A percentile compares a stretch with the other conserved stretches of the same genome.
phyloP scores from a whole-genome alignment of 1,139 yeast species.

The Yamadazyma diddensiae region DNA sequence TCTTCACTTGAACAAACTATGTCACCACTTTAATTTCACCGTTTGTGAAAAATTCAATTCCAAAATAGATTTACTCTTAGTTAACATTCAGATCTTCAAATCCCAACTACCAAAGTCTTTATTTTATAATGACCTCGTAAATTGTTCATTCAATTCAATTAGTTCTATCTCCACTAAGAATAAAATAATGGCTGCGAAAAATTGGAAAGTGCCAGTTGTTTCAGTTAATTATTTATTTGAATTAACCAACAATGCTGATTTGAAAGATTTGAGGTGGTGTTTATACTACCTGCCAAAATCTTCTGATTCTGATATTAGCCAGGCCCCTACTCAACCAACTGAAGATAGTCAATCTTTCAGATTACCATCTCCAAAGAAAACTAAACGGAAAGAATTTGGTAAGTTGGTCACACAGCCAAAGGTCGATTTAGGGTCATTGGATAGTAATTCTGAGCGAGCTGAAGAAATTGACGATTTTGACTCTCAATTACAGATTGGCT shows the following conservation, averaged over 20 bases:
- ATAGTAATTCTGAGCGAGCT: constrained; percentile 2
- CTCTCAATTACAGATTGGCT: constrained; percentile 15
- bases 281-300: constrained; percentile 23
- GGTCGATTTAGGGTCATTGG: constrained; percentile 3
- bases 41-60: constrained; percentile 51
- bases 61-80: constrained; percentile 59
- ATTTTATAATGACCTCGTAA: constrained; percentile 26
- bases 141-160: constrained; percentile 39
- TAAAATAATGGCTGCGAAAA: constrained; percentile 55
- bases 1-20: constrained; percentile 66
- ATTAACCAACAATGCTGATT: constrained; percentile 24
- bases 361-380: constrained; percentile 42
- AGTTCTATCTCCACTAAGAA: constrained; percentile 45
- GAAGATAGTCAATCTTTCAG: constrained; percentile 15
- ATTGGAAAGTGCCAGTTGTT: constrained; percentile 56
- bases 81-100: constrained; percentile 55
- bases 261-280: constrained; percentile 49
- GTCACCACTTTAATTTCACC: constrained; percentile 50
- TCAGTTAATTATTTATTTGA: constrained; percentile 55
- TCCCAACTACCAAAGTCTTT: constrained; percentile 18
- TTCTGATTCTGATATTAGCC: neutral
- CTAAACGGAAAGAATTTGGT: constrained; percentile 32
- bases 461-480: constrained; percentile 12
- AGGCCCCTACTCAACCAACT: neutral
- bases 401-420: constrained; percentile 19